Conservation (phyloP, 2,329 filamentous ascomycete genomes). For the Westerdykella sp. region DNA sequence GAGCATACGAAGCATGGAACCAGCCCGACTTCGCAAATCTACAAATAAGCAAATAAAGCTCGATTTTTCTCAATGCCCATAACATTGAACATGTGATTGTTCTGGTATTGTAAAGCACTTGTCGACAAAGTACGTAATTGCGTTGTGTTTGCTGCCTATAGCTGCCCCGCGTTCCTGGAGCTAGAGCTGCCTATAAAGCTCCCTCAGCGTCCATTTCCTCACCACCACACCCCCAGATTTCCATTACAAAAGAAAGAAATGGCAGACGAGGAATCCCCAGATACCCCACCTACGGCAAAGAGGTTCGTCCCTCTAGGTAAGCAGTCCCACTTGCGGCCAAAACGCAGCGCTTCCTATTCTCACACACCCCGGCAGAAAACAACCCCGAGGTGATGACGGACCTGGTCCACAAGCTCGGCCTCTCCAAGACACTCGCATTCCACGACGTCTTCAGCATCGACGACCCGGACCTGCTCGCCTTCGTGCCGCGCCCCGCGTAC, state of each 20-base stretch:
- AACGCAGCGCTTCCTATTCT: conserved; percentile 1
- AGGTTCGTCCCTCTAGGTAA: conserved; percentile 36
- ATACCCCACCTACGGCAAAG: conserved; percentile 29
- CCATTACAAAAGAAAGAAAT: conserved; percentile 11
- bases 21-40: too few relatives aligned
- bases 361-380: conserved; percentile 45
- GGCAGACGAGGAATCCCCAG: conserved; percentile 24
- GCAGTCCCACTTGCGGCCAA: conserved; percentile 3
- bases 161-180: too few relatives aligned
- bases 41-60: too few relatives aligned
- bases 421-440: conserved; percentile 69
- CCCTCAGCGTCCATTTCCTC: too few relatives aligned
- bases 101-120: too few relatives aligned
- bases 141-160: too few relatives aligned
- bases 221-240: too few relatives aligned
- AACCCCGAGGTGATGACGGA: conserved; percentile 89
- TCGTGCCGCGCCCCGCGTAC: conserved; percentile 81
- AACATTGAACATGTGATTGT: too few relatives aligned
- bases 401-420: conserved; percentile 78
- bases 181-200: too few relatives aligned
- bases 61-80: too few relatives aligned
- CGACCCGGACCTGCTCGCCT: conserved; percentile 74
- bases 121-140: too few relatives aligned
- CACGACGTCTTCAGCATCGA: conserved; percentile 90
- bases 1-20: background rate